Base-by-base conservation (phyloP, 177 flowering plant species). In the Vitis hybrid region DNA sequence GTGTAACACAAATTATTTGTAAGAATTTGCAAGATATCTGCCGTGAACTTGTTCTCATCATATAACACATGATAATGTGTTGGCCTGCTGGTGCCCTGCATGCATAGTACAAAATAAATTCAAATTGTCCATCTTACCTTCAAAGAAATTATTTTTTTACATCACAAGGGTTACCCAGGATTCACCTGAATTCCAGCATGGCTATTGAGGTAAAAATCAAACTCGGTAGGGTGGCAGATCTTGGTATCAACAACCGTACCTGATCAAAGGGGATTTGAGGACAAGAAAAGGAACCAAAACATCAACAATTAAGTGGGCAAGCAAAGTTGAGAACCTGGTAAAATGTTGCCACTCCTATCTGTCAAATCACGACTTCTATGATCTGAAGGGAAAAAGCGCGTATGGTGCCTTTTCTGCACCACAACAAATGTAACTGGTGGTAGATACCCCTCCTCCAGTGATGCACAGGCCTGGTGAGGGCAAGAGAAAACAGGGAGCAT, bases 161-260 rank as follows among this genome's bases (percentile, higher is more conserved):
- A 6, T n/a, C 2, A 17, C 3, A 1, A 9, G 12, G 21, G 24
- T 9, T 35, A 35, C 48, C 13, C 55, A 48, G 19, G 24, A 52
- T 55, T 69, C 66, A 95, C 98, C 91, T 93, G 89, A 8, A 93
- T 91, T 2, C 97, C 97, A 17, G 94, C 90, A 84, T 95, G 99
- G 58, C 99, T 95, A 63, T 92, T 89, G 1, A 95, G 89, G 64
- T 88, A 95, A 54, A 93, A 95, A 70, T 95, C 99, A 66, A 89
- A 90, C 72, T 91, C 94, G 0, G 80, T 80, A 0, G 97, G 98
- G 68, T 93, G 97, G 65, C 99, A 95, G 18, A 95, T 93, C 11
- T 32, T 66, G 6, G 84, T 83, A 52, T 95, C 99, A 1, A 93
- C 97, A 15, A 95, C 97, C 35, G 98, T 95, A 40, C 99, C 99